Percentiles rank a stretch among this genome's conserved stretches.
phyloP scores from a whole-genome alignment of 116 monocot species.

The Cymodocea nodosa region DNA sequence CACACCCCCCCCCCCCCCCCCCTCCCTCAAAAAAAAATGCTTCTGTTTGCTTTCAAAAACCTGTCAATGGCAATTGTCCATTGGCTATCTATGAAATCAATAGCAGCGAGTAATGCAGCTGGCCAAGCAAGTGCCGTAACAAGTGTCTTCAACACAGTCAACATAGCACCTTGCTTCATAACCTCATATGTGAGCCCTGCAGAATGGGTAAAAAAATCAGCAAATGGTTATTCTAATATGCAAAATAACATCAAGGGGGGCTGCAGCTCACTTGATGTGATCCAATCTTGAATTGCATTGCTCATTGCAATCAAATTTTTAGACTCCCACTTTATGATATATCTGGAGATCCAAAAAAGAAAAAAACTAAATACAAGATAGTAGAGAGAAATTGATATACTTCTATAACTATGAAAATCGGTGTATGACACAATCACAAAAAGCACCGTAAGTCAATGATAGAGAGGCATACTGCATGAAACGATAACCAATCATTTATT shows the following conservation, averaged over 20 bases:
- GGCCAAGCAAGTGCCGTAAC: slow-evolving; percentile 88
- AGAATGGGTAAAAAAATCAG: slow-evolving; percentile 10
- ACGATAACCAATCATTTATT: too few relatives aligned
- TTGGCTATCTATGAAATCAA: slow-evolving; percentile 93
- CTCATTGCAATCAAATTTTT: slow-evolving; percentile 80
- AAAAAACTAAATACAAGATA: not conserved
- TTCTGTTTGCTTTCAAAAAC: slow-evolving; percentile 16
- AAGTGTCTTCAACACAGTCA: slow-evolving; percentile 81
- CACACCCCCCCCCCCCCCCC: too few relatives aligned
- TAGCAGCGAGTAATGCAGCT: slow-evolving; percentile 70
- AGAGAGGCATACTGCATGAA: too few relatives aligned
- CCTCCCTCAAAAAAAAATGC: not conserved
- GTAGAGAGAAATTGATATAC: not conserved
- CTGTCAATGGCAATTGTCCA: slow-evolving; percentile 97
- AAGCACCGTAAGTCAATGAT: too few relatives aligned
- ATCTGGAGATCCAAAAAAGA: slow-evolving; percentile 27
- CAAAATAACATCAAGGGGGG: not conserved
- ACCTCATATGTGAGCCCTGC: slow-evolving; percentile 59
- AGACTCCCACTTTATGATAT: slow-evolving; percentile 91
- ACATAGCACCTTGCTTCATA: slow-evolving; percentile 96
- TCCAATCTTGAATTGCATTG: slow-evolving; percentile 92
- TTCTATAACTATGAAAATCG: not conserved
- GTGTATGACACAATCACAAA: too few relatives aligned
- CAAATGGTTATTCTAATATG: not conserved
- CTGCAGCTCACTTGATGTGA: slow-evolving; percentile 46